Evolutionary conservation across 257 asterid genomes (phyloP).

Genomic region (Nemophila menziesii): DNA sequence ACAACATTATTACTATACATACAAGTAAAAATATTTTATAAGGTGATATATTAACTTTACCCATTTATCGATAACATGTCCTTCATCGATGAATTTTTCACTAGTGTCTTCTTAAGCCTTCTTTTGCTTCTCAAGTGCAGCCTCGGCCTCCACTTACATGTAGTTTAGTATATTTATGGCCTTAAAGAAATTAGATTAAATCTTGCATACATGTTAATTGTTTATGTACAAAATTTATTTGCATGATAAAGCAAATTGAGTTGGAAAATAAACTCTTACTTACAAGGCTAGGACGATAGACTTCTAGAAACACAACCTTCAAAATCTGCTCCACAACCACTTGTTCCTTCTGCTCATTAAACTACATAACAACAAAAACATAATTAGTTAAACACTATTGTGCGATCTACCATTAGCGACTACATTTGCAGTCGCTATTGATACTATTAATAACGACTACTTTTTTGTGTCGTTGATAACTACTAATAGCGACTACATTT

Average conservation of each 20-base stretch:
- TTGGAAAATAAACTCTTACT: too few relatives aligned
- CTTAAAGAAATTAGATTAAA: slow-evolving; percentile 9
- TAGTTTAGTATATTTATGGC: slow-evolving; percentile 33
- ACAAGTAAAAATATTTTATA: too few relatives aligned
- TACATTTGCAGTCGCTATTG: too few relatives aligned
- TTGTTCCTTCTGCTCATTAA: slow-evolving; percentile 32
- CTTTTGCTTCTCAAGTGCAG: slow-evolving; percentile 24
- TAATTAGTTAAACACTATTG: too few relatives aligned
- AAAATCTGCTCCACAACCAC: slow-evolving; percentile 32
- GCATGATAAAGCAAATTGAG: not conserved
- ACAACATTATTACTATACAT: too few relatives aligned
- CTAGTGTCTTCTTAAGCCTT: slow-evolving; percentile 22
- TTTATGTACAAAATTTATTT: not conserved
- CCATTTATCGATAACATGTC: slow-evolving; percentile 34
- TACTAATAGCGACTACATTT: too few relatives aligned
- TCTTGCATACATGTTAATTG: too few relatives aligned
- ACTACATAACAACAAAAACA: slow-evolving; percentile 19
- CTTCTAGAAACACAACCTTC: slow-evolving; percentile 32
- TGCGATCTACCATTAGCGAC: slow-evolving; percentile 83
- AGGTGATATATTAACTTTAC: too few relatives aligned
- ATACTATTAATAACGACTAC: too few relatives aligned
- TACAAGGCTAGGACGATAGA: slow-evolving; percentile 29
- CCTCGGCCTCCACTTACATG: slow-evolving; percentile 29
- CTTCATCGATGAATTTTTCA: slow-evolving; percentile 25
- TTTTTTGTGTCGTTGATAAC: too few relatives aligned